Evolutionary conservation across 257 asterid species (phyloP).

Genomic region (Plantago elongata): DNA sequence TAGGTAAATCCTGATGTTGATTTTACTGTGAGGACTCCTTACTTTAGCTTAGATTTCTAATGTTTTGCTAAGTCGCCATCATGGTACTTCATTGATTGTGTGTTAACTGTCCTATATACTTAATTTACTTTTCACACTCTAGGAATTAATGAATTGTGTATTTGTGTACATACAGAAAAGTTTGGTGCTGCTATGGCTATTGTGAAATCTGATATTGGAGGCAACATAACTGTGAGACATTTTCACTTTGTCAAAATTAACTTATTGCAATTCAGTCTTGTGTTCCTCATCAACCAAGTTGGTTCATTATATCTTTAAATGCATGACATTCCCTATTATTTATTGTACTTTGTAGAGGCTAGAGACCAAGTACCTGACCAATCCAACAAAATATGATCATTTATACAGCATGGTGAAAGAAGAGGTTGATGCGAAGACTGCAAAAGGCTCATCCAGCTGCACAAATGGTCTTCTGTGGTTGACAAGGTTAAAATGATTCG

Average conservation of each 20-base stretch:
- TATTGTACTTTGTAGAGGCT: conserved; percentile 47
- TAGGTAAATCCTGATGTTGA: conserved; percentile 44
- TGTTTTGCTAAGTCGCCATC: conserved; percentile 1
- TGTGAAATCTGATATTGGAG: conserved; percentile 90
- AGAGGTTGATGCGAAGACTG: conserved; percentile 86
- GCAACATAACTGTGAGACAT: conserved; percentile 70
- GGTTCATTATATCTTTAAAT: conserved; percentile 12
- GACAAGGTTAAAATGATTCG: conserved; percentile 61
- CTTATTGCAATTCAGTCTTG: conserved; percentile 8
- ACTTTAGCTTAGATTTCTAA: background rate
- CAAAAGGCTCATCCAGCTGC: conserved; percentile 92
- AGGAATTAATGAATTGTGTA: conserved; percentile 11
- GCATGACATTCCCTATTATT: conserved; percentile 9
- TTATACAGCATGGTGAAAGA: conserved; percentile 84
- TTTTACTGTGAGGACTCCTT: conserved; percentile 8
- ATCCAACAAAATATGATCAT: conserved; percentile 63
- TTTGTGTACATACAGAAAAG: conserved; percentile 46
- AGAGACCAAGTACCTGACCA: conserved; percentile 70
- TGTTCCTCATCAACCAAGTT: conserved; percentile 4
- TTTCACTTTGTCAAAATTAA: conserved; percentile 15
- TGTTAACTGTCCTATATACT: background rate
- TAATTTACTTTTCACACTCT: background rate
- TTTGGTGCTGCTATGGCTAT: conserved; percentile 95
- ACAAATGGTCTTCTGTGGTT: conserved; percentile 97
- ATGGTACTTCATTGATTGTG: conserved; percentile 9